Percentiles rank a stretch among this genome's conserved stretches.
Evolutionary conservation across 2,329 filamentous ascomycete genomes (phyloP).

Genomic region (Rhynchosporium graminicola): DNA sequence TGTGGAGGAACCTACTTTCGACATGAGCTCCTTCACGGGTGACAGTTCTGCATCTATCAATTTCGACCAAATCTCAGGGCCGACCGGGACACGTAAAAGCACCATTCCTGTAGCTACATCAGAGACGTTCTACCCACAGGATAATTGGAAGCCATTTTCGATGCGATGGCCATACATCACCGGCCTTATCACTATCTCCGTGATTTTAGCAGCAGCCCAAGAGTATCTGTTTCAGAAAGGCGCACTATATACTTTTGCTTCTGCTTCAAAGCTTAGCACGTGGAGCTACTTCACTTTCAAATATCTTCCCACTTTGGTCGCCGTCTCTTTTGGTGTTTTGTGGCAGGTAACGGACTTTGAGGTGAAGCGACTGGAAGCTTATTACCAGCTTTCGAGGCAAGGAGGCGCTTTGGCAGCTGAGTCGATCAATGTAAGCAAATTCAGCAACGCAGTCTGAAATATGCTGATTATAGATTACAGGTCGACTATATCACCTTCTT

Average conservation of each 20-base stretch:
- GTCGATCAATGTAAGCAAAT: constrained; percentile 61
- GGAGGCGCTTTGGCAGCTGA: constrained; percentile 62
- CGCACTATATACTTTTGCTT: constrained; percentile 49
- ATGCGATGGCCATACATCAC: constrained; percentile 64
- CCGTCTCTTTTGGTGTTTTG: constrained; percentile 62
- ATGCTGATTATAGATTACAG: constrained; percentile 15
- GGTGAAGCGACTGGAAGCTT: constrained; percentile 66
- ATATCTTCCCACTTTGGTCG: constrained; percentile 61
- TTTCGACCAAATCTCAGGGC: constrained; percentile 27
- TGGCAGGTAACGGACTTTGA: constrained; percentile 69
- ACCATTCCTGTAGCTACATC: constrained; percentile 42
- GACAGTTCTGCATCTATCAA: constrained; percentile 23
- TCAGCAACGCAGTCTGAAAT: background rate
- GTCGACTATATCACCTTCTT: constrained; percentile 64
- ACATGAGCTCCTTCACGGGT: constrained; percentile 36
- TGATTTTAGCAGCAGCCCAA: constrained; percentile 52
- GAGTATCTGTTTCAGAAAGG: constrained; percentile 55
- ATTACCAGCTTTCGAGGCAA: constrained; percentile 63
- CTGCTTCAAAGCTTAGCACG: constrained; percentile 52
- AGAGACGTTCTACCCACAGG: constrained; percentile 60
- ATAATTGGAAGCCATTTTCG: constrained; percentile 66
- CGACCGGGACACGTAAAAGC: constrained; percentile 31
- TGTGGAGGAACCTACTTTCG: constrained; percentile 43
- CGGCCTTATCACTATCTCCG: constrained; percentile 54
- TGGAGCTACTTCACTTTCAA: constrained; percentile 62